A percentile compares a stretch with the other conserved stretches of the same genome.
Evolutionary conservation across 2,329 filamentous ascomycete species (phyloP).

Genomic region (Cyphellophora europaea): DNA sequence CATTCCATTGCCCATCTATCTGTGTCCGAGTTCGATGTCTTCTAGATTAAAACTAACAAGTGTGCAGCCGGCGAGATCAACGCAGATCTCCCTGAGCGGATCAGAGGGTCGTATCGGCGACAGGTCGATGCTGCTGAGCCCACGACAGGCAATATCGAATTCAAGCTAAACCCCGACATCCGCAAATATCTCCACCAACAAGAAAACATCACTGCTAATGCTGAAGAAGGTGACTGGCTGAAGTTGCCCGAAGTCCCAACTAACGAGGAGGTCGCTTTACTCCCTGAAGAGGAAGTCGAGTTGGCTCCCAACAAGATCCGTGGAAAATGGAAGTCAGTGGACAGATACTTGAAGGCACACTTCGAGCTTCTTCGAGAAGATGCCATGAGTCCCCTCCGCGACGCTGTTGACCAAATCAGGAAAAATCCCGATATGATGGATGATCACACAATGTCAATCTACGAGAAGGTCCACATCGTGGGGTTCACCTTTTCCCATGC

Average conservation of each 20-base stretch:
- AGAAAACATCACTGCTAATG: constrained; percentile 23
- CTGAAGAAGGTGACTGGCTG: constrained; percentile 24
- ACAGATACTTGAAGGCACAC: constrained; percentile 61
- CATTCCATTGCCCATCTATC: no score
- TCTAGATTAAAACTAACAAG: no score
- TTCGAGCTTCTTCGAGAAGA: constrained; percentile 72
- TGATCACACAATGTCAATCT: constrained; percentile 50
- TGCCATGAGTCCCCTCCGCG: constrained; percentile 57
- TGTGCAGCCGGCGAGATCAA: constrained; percentile 15
- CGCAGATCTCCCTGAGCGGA: constrained; percentile 14
- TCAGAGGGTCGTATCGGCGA: constrained; percentile 7
- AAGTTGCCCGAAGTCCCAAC: constrained; percentile 31
- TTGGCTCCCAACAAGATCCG: constrained; percentile 46
- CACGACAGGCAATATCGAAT: constrained; percentile 2
- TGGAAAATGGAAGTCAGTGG: constrained; percentile 49
- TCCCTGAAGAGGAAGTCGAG: constrained; percentile 20
- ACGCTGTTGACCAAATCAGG: constrained; percentile 52
- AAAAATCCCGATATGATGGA: constrained; percentile 49
- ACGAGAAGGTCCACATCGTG: constrained; percentile 61
- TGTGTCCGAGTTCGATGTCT: no score
- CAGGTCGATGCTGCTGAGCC: constrained; percentile 2
- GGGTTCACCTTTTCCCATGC: constrained; percentile 54
- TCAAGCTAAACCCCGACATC: constrained; percentile 15
- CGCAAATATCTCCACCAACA: constrained; percentile 17
- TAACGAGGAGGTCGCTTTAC: constrained; percentile 27